Evolutionary conservation across 768 basidiomycete species (phyloP), one percentile per base, ranked within the genome.

Genomic region (Lactifluus rugatus): DNA sequence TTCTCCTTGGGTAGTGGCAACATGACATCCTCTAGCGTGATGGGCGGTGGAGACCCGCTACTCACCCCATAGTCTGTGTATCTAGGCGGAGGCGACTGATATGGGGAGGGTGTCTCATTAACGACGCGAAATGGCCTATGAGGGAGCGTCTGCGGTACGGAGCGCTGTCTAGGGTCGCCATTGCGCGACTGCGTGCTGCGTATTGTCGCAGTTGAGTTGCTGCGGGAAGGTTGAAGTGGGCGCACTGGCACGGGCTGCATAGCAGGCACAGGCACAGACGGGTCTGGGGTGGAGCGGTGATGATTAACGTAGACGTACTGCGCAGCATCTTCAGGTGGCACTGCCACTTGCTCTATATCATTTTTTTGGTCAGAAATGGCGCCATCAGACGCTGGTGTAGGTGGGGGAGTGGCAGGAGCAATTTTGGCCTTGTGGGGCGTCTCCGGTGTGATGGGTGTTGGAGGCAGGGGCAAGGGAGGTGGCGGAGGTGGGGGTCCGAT

Each of bases 251-350:
- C 19, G 2, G 53, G 58, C 17, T 49, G 53, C 10, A 47, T 28
- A 32, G 42, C 17, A 42, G 37, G 58, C 21, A 48, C 41, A 49
- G 53, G 49, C 14, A 56, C 47, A 7, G n/a, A 23, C 3, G 36
- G 48, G 26, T 54, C 41, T 8, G 19, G 23, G 0, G 36, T 45
- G 10, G 23, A 23, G 7, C 36, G 48, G 7, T 17, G 48, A 16
- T 46, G 54, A 37, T 50, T 42, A 41, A 62, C 37, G 28, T 52
- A 56, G 7, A 62, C 46, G 21, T 58, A 64, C 41, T 64, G 60
- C 16, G 56, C 37, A 17, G 56, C 37, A 17, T 62, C 62, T 19
- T 60, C 51, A 26, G 36, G 55, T 6, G 42, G 55, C 10, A 48
- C 37, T 11, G 25, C 23, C 3, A 23, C 32, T 32, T 26, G 25